These are phyloP conservation scores for Anacardium occidentale DNA, from an alignment of 345 rosid genomes.

Conservation along the genomic window DNA sequence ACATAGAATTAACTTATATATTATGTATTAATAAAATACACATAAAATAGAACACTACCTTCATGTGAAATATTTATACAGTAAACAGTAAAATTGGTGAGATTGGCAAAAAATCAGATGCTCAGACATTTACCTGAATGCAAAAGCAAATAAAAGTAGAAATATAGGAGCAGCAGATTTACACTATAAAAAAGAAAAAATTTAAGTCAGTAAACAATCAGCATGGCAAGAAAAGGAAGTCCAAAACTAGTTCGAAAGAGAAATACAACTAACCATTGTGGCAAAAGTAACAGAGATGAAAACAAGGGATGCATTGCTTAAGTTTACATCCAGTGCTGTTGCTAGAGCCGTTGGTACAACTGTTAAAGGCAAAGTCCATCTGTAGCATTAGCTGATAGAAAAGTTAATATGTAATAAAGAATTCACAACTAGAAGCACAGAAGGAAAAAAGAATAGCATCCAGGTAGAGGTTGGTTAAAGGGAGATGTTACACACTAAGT, in stretches of 20 bases:
- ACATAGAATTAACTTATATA: not conserved
- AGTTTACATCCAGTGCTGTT: slow-evolving; percentile 94
- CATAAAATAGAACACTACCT: not conserved
- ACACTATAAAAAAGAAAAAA: slow-evolving; percentile 57
- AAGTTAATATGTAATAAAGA: slow-evolving; percentile 44
- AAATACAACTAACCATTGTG: slow-evolving; percentile 74
- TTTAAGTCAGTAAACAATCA: slow-evolving; percentile 16
- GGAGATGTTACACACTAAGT: not conserved
- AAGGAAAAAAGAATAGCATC: slow-evolving; percentile 8
- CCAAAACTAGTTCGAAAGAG: slow-evolving; percentile 10
- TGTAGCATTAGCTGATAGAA: slow-evolving; percentile 74
- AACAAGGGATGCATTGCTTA: slow-evolving; percentile 96
- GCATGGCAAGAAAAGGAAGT: not conserved
- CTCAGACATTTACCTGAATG: slow-evolving; percentile 75
- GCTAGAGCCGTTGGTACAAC: slow-evolving; percentile 99
- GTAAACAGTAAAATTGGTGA: slow-evolving; percentile 1
- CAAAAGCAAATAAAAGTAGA: slow-evolving; percentile 96
- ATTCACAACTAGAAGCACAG: slow-evolving; percentile 13
- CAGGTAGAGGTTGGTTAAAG: slow-evolving; percentile 2
- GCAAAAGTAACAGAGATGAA: slow-evolving; percentile 98
- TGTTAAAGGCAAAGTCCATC: slow-evolving; percentile 87
- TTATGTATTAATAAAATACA: not conserved
- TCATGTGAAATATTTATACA: not conserved
- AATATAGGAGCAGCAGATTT: slow-evolving; percentile 98
- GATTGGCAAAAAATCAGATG: slow-evolving; percentile 3